phyloP scores from a whole-genome alignment of 1,284 basidiomycete species.

The Trichosporon sp. region DNA sequence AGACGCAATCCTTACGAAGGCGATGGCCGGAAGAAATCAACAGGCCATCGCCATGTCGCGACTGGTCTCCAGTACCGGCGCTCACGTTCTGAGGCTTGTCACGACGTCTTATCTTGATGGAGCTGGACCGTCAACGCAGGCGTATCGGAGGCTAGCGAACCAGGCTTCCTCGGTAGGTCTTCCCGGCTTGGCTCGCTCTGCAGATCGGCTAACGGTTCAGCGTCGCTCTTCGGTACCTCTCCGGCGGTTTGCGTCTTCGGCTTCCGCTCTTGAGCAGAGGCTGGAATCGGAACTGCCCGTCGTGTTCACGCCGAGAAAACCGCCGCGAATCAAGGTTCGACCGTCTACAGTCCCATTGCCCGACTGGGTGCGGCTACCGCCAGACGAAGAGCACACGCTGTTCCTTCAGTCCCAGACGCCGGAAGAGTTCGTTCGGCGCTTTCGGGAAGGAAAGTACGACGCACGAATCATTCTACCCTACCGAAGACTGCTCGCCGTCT shows the following conservation, averaged over 20 bases:
- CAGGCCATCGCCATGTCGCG: slow-evolving; percentile 35
- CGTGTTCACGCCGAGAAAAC: slow-evolving; percentile 20
- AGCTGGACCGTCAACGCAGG: slow-evolving; percentile 21
- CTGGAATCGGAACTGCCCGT: slow-evolving; percentile 6
- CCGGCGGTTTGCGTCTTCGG: slow-evolving; percentile 27
- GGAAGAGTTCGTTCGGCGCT: slow-evolving; percentile 4
- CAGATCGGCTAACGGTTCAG: neutral
- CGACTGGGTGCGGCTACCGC: slow-evolving; percentile 15
- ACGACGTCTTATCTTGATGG: slow-evolving; percentile 31
- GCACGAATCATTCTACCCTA: slow-evolving; percentile 20
- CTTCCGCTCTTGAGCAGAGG: slow-evolving; percentile 13
- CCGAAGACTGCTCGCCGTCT: slow-evolving; percentile 15
- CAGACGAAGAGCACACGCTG: neutral
- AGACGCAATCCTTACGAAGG: slow-evolving; percentile 19
- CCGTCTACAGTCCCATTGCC: neutral
- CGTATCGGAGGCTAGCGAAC: slow-evolving; percentile 9
- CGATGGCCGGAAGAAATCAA: slow-evolving; percentile 32
- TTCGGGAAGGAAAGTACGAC: neutral
- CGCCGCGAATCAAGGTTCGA: neutral
- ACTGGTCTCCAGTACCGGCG: slow-evolving; percentile 27
- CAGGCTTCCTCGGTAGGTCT: slow-evolving; percentile 10
- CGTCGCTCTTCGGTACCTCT: slow-evolving; percentile 3
- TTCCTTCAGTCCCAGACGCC: slow-evolving; percentile 8
- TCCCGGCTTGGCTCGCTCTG: neutral
- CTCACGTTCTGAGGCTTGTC: slow-evolving; percentile 32